Evolutionary conservation across 202 grass and related monocot genomes (phyloP), one percentile per base, ranked within the genome.

Genomic region (Hordeum pubiflorum): DNA sequence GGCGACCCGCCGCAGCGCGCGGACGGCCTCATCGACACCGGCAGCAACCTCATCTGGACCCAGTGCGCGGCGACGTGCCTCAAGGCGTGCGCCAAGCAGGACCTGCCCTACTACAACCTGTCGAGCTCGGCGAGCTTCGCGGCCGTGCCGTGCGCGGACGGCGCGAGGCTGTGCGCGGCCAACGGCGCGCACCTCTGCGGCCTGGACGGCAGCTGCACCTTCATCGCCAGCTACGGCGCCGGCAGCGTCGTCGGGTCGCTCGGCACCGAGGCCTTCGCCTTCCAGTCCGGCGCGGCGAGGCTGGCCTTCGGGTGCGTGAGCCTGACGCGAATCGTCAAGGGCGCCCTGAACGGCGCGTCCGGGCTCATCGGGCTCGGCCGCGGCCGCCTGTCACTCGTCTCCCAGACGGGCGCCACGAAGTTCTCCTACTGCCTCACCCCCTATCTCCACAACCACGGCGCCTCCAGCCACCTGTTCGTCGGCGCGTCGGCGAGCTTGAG

Each of bases 371-470:
- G 82, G 14, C 82, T 84, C 13, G 82, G 82, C 13, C 9, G 82
- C 2, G 82, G 64, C n/a, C 9, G 9, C 3, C 74, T 78, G 1
- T 84, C 74, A 0, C 82, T 78, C 7, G 1, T 65, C n/a, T 37
- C 34, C 5, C 82, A 84, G 65, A 75, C 77, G 9, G 74, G 65
- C 14, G 64, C 17, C 27, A 84, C 55, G 14, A 62, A 2, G 29
- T 84, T 84, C 82, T 78, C 82, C 54, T 84, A 78, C 82, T 84
- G 82, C 55, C 39, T 78, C 9, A 62, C 74, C 8, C 59, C 9
- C 9, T 75, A 80, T 14, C 37, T 44, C 59, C 59, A 1, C 59
- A 33, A 64, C n/a, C 26, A 46, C 26, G 58, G 21, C 23, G 67
- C 31, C 3, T 4, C 67, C 4, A 72, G 58, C 83, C 76, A 64